Evolutionary conservation across 768 basidiomycete genomes (phyloP).

Genomic region (Phylloporus arenicola): DNA sequence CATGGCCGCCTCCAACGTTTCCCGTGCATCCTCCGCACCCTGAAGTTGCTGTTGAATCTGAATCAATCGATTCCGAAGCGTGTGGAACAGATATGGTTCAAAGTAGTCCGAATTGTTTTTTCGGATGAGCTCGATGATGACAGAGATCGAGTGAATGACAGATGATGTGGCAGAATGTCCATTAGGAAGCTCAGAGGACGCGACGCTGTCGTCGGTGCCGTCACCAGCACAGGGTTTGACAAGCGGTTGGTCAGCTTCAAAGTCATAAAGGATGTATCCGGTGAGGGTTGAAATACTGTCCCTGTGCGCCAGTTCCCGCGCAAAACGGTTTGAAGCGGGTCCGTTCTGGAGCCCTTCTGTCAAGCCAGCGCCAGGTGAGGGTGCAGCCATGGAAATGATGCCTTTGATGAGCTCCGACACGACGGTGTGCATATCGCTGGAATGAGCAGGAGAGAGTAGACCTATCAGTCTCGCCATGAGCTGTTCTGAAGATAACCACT

Average conservation of each 20-base stretch:
- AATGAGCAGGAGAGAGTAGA: conserved; percentile 73
- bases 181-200: conserved; percentile 27
- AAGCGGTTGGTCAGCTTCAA: conserved; percentile 28
- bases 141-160: conserved; percentile 78
- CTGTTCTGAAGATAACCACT: conserved; percentile 86
- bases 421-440: conserved; percentile 73
- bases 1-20: conserved; percentile 66
- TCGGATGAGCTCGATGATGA: conserved; percentile 89
- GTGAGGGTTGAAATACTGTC: conserved; percentile 67
- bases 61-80: conserved; percentile 84
- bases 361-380: conserved; percentile 72
- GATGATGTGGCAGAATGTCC: conserved; percentile 65
- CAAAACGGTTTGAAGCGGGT: conserved; percentile 79
- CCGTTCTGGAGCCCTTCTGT: conserved; percentile 65
- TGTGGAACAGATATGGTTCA: conserved; percentile 95
- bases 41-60: conserved; percentile 72
- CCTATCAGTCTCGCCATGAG: conserved; percentile 78
- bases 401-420: conserved; percentile 90
- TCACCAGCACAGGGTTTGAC: conserved; percentile 14
- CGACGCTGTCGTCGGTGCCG: conserved; percentile 8
- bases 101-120: conserved; percentile 99
- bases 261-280: conserved; percentile 72
- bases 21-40: conserved; percentile 53
- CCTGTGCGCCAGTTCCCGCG: conserved; percentile 76
- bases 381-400: conserved; percentile 90